A percentile compares a stretch with the other conserved stretches of the same genome.
Conservation (phyloP, 495 filamentous ascomycete species). For the Wilcoxina mikolae region DNA sequence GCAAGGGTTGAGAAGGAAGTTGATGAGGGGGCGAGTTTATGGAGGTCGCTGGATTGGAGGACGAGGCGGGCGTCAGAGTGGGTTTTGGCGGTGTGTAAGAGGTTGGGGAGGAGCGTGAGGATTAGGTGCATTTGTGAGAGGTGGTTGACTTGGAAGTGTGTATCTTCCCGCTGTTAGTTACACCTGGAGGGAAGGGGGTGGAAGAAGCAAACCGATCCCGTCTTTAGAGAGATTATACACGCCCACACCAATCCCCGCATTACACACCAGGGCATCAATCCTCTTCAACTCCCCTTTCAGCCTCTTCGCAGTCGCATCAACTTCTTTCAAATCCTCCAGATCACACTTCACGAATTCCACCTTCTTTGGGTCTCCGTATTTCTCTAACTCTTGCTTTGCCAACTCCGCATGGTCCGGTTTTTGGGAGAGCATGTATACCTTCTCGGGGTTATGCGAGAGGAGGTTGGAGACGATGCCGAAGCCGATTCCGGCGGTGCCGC, state of each 20-base stretch:
- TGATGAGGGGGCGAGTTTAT: constrained; percentile 34
- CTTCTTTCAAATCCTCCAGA: constrained; percentile 31
- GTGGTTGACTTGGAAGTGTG: constrained; percentile 33
- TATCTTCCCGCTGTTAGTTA: constrained; percentile 28
- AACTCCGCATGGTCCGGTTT: constrained; percentile 35
- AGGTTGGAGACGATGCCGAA: constrained; percentile 38
- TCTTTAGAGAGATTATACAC: constrained; percentile 28
- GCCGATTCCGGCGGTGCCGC: constrained; percentile 20
- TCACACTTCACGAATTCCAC: constrained; percentile 36
- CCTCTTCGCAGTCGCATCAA: constrained; percentile 31
- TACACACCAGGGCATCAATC: constrained; percentile 34
- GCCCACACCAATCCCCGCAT: constrained; percentile 33
- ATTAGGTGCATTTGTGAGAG: constrained; percentile 33
- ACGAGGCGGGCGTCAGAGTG: constrained; percentile 34
- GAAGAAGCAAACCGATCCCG: constrained; percentile 19
- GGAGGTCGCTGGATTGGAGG: constrained; percentile 41
- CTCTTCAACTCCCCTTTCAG: constrained; percentile 29
- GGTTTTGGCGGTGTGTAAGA: constrained; percentile 30
- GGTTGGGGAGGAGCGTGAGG: constrained; percentile 31
- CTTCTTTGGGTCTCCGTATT: constrained; percentile 31
- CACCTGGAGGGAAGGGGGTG: neutral
- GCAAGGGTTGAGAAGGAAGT: constrained; percentile 35
- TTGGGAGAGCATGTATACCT: constrained; percentile 36
- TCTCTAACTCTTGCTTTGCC: constrained; percentile 31
- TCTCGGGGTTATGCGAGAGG: constrained; percentile 36